These are phyloP conservation scores for Auxenochlorella protothecoides DNA, from an alignment of 139 green algal species.

Conservation along the genomic window DNA sequence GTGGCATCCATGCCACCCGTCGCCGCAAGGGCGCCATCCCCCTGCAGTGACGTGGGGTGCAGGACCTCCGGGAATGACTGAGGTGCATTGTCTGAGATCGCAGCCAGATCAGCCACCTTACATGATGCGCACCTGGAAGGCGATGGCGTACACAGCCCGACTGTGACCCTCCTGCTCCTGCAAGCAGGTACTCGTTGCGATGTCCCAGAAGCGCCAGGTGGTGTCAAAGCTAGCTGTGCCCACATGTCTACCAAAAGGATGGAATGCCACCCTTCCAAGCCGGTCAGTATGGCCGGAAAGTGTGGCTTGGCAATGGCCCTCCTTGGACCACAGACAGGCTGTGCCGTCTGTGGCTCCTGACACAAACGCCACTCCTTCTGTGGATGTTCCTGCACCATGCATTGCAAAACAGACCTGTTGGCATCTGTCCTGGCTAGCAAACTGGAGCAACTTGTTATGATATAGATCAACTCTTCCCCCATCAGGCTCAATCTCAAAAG, in stretches of 20 bases:
- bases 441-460: background rate
- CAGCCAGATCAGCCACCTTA: background rate
- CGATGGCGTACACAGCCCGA: conserved; percentile 78
- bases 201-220: conserved; percentile 95
- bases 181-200: conserved; percentile 66
- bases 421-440: background rate
- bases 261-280: conserved; percentile 73
- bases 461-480: too few species aligned
- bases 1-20: conserved; percentile 71
- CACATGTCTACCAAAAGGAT: conserved; percentile 73
- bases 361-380: conserved; percentile 22
- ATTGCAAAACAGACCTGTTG: conserved; percentile 6
- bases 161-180: conserved; percentile 96
- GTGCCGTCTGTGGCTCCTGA: conserved; percentile 56
- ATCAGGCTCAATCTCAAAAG: background rate
- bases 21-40: conserved; percentile 65
- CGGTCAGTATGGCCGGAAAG: conserved; percentile 56
- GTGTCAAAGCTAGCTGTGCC: conserved; percentile 80
- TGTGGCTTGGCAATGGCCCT: conserved; percentile 22
- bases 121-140: conserved; percentile 58
- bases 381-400: background rate
- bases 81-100: too few species aligned
- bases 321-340: conserved; percentile 21
- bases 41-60: background rate
- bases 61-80: too few species aligned